A percentile compares a stretch with the other conserved stretches of the same genome.
phyloP scores from a whole-genome alignment of 805 yeast species.

The Priceomyces fermenticarens region DNA sequence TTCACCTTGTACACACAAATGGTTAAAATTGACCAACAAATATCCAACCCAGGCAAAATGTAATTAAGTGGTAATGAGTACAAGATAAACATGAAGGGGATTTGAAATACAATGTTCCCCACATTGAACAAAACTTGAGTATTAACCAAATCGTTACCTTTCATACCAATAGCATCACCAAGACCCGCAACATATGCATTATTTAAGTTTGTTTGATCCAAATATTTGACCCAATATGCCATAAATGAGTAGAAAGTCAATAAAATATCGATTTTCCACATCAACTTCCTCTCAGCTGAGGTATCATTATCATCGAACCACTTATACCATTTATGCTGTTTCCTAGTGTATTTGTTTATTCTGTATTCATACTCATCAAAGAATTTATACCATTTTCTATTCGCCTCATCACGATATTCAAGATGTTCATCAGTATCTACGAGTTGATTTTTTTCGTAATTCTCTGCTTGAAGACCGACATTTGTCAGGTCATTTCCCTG shows the following conservation, averaged over 20 bases:
- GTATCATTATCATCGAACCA: slow-evolving; percentile 41
- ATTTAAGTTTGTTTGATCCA: slow-evolving; percentile 54
- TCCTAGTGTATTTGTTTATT: slow-evolving; percentile 20
- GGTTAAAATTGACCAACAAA: slow-evolving; percentile 64
- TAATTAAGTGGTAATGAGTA: slow-evolving; percentile 51
- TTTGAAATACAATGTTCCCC: slow-evolving; percentile 56
- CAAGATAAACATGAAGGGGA: slow-evolving; percentile 55
- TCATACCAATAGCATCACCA: slow-evolving; percentile 50
- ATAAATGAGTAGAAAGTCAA: slow-evolving; percentile 24
- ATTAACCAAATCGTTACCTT: slow-evolving; percentile 56
- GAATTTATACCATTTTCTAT: slow-evolving; percentile 23
- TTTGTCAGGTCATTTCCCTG: slow-evolving; percentile 4
- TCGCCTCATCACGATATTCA: slow-evolving; percentile 25
- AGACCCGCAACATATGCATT: slow-evolving; percentile 64
- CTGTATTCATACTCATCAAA: slow-evolving; percentile 57
- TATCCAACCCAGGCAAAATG: slow-evolving; percentile 49
- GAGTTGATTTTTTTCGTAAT: not conserved
- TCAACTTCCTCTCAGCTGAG: slow-evolving; percentile 23
- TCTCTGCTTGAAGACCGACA: slow-evolving; percentile 2
- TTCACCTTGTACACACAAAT: slow-evolving; percentile 48
- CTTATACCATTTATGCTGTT: slow-evolving; percentile 38
- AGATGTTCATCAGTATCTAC: not conserved
- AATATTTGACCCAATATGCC: slow-evolving; percentile 59
- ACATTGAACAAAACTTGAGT: slow-evolving; percentile 53
- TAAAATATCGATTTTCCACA: slow-evolving; percentile 20